These are phyloP conservation scores for Zanthoxylum bungeanum DNA, from an alignment of 345 rosid species.

Conservation along the genomic window DNA sequence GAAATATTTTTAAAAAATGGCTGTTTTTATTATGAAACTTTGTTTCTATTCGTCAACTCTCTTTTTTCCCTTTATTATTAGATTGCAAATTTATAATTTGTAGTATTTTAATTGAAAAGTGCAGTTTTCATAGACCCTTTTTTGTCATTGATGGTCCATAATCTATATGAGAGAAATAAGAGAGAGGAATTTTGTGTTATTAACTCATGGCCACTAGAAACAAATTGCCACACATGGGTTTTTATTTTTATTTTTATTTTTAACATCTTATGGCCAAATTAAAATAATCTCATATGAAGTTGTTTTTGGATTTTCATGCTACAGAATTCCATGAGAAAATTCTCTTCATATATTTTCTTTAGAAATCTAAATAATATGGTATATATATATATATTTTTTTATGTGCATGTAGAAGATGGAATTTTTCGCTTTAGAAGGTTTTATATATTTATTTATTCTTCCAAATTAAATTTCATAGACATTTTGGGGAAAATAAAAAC, in stretches of 20 bases:
- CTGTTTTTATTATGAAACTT: too few relatives aligned
- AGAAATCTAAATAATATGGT: not conserved
- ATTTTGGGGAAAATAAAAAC: not conserved
- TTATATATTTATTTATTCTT: too few relatives aligned
- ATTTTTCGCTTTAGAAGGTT: slow-evolving; percentile 11
- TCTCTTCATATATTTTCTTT: not conserved
- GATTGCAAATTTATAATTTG: not conserved
- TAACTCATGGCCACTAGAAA: slow-evolving; percentile 22
- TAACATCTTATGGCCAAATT: too few relatives aligned
- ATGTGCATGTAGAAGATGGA: not conserved
- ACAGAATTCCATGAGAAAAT: slow-evolving; percentile 3
- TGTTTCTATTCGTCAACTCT: not conserved
- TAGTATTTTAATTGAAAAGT: not conserved
- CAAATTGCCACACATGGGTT: slow-evolving; percentile 32
- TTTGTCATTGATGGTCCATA: not conserved
- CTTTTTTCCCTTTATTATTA: not conserved
- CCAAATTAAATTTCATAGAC: not conserved
- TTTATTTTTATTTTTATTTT: too few relatives aligned
- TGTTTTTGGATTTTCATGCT: slow-evolving; percentile 2
- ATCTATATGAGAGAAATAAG: not conserved
- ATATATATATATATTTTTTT: not conserved
- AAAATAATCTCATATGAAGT: not conserved
- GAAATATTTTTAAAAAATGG: too few relatives aligned
- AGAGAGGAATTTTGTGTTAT: slow-evolving; percentile 6
- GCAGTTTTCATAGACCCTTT: not conserved